Percentiles rank a stretch among this genome's conserved stretches.
These are phyloP conservation scores for Kwoniella shandongensis DNA, from an alignment of 768 basidiomycete species.

Conservation along the genomic window DNA sequence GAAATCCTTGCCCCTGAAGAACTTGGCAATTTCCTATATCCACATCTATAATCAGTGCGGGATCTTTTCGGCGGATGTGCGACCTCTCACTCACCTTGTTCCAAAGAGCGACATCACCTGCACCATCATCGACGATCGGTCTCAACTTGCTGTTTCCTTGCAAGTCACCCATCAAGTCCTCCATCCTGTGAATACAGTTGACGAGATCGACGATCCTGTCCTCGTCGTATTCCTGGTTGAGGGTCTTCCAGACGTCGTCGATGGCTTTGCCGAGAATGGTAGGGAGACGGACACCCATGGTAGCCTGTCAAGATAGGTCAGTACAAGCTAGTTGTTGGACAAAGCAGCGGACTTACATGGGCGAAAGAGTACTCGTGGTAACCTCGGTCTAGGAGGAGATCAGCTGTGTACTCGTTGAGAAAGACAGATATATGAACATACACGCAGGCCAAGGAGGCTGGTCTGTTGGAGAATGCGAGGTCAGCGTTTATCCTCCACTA, in stretches of 20 bases:
- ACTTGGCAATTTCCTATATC: slow-evolving; percentile 82
- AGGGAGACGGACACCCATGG: slow-evolving; percentile 92
- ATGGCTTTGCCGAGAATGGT: slow-evolving; percentile 95
- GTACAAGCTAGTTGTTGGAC: neutral
- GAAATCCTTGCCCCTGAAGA: slow-evolving; percentile 70
- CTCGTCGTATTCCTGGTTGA: slow-evolving; percentile 77
- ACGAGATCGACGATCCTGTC: slow-evolving; percentile 81
- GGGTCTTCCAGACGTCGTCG: slow-evolving; percentile 81
- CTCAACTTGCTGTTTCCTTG: slow-evolving; percentile 77
- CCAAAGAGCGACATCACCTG: slow-evolving; percentile 91
- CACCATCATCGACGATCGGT: slow-evolving; percentile 84
- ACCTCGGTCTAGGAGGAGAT: slow-evolving; percentile 46
- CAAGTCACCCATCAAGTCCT: slow-evolving; percentile 80
- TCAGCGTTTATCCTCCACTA: slow-evolving; percentile 9
- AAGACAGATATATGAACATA: slow-evolving; percentile 12
- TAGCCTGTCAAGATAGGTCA: slow-evolving; percentile 65
- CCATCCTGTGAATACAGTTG: slow-evolving; percentile 84
- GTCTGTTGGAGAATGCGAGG: slow-evolving; percentile 44
- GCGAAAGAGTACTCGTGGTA: slow-evolving; percentile 57
- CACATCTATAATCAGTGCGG: no score
- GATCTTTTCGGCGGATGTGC: no score
- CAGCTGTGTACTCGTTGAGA: neutral
- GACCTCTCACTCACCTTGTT: slow-evolving; percentile 69
- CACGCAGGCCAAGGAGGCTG: slow-evolving; percentile 57
- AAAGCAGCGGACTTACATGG: slow-evolving; percentile 29